Percentiles rank a stretch among this genome's conserved stretches.
Conservation (phyloP, 768 basidiomycete species). For the Pleurotus eryngii region DNA sequence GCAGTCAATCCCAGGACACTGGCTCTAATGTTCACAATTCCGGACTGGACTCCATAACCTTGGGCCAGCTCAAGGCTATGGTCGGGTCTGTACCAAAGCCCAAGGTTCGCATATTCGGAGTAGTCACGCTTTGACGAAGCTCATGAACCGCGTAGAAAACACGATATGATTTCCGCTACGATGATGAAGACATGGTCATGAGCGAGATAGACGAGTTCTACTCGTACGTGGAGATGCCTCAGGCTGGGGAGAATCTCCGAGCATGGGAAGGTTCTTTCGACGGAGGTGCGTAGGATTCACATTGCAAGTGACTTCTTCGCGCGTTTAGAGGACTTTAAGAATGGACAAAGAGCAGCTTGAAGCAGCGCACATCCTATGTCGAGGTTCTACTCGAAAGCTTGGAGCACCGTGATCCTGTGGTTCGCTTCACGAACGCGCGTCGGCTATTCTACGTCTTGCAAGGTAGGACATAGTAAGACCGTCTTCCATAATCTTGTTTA, state of each 20-base stretch:
- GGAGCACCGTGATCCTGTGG: slow-evolving; percentile 81
- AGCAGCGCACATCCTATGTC: slow-evolving; percentile 68
- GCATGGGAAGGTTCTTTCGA: slow-evolving; percentile 85
- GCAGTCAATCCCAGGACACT: slow-evolving; percentile 25
- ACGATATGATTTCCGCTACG: slow-evolving; percentile 89
- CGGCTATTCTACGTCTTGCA: slow-evolving; percentile 88
- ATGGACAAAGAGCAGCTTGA: slow-evolving; percentile 70
- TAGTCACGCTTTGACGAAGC: background rate
- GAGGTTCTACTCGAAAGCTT: slow-evolving; percentile 82
- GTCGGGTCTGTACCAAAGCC: slow-evolving; percentile 69
- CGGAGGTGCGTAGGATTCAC: slow-evolving; percentile 50
- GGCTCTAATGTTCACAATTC: slow-evolving; percentile 27
- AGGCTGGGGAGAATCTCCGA: slow-evolving; percentile 81
- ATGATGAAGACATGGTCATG: slow-evolving; percentile 94
- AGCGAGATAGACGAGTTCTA: slow-evolving; percentile 98
- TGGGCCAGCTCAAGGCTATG: slow-evolving; percentile 77
- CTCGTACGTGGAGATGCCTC: slow-evolving; percentile 92
- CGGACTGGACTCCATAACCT: slow-evolving; percentile 69
- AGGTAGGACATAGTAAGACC: slow-evolving; percentile 45
- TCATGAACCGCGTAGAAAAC: slow-evolving; percentile 56
- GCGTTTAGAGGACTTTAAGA: slow-evolving; percentile 34
- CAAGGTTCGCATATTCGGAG: slow-evolving; percentile 45
- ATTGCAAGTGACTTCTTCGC: slow-evolving; percentile 2
- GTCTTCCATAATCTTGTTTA: slow-evolving; percentile 4
- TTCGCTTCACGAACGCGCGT: slow-evolving; percentile 83